Conservation (phyloP, 441 rosid species). For the Capsella rubella region DNA sequence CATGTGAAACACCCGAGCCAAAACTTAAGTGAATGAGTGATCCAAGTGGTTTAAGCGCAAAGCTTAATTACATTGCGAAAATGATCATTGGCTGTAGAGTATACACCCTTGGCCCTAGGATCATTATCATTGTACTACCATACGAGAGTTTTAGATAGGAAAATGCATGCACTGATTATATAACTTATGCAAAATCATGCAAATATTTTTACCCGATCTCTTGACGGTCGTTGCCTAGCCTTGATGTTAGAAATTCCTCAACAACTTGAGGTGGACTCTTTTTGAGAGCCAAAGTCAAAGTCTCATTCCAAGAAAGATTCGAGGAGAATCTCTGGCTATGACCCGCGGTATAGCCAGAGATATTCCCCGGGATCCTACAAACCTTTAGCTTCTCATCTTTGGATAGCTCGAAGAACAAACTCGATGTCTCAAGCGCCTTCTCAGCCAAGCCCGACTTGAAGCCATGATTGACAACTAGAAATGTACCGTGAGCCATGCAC, state of each 20-base stretch:
- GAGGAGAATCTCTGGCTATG: conserved; percentile 52
- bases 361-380: conserved; percentile 39
- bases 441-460: conserved; percentile 44
- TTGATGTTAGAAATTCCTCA: conserved; percentile 45
- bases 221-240: conserved; percentile 46
- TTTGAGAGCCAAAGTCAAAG: conserved; percentile 49
- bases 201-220: conserved; percentile 48
- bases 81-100: neutral
- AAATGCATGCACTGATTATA: too few species aligned
- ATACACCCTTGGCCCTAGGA: neutral
- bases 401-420: conserved; percentile 47
- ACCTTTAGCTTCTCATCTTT: conserved; percentile 40
- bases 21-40: neutral
- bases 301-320: conserved; percentile 66
- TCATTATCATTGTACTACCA: neutral
- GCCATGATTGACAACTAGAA: conserved; percentile 61
- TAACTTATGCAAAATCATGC: neutral
- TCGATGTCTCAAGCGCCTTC: conserved; percentile 42
- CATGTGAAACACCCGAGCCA: neutral
- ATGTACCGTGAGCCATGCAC: conserved; percentile 58
- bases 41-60: neutral
- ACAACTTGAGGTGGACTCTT: conserved; percentile 33
- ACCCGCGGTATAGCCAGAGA: conserved; percentile 53
- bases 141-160: neutral
- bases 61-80: neutral